Base-by-base conservation (phyloP, 441 rosid species). In the Croton setiger region DNA sequence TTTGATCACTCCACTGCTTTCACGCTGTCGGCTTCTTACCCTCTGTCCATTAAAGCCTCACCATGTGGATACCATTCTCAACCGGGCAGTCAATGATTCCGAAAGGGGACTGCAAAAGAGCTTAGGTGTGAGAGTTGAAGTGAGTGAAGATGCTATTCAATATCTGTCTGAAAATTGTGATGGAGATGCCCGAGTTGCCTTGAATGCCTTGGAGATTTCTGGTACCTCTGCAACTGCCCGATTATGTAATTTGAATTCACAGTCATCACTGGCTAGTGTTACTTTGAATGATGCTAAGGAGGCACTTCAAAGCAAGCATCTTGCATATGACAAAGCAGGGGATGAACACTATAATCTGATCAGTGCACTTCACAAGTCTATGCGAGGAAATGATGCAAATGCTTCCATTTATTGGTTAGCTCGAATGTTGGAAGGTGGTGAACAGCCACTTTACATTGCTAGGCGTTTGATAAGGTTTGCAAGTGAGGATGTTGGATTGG, bases 371-470 rank as follows among this genome's bases (percentile, higher is more conserved):
- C 94, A 89, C 78, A 92, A 92, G 84, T 92, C 96, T 7, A 88
- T 92, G 93, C 77, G 92, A 63, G 96, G 96, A 63, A 85, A 80
- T 64, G 90, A 92, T 63, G 89, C 91, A 17, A 80, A 89, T 76
- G 96, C 96, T 11, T 83, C 97, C 13, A 82, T 92, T 35, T 92
- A 89, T 78, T 92, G 96, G 97, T 54, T 92, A 72, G 91, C 82
- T 2, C 79, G 96, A 63, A 92, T 89, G 97, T 73, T 92, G 13
- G 96, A 89, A 67, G 96, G 88, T 52, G 94, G 97, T 0, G 94
- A 92, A 71, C 84, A 85, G 74, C 97, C 97, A 15, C 94, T 86
- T 43, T 92, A 92, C 83, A 87, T 92, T 55, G 94, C 92, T 0
- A 79, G 96, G 77, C 80, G 97, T 35, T 78, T 92, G 77, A 78